These are phyloP conservation scores for Pseudozyma thailandica DNA, from an alignment of 1,284 basidiomycete genomes.

Conservation along the genomic window DNA sequence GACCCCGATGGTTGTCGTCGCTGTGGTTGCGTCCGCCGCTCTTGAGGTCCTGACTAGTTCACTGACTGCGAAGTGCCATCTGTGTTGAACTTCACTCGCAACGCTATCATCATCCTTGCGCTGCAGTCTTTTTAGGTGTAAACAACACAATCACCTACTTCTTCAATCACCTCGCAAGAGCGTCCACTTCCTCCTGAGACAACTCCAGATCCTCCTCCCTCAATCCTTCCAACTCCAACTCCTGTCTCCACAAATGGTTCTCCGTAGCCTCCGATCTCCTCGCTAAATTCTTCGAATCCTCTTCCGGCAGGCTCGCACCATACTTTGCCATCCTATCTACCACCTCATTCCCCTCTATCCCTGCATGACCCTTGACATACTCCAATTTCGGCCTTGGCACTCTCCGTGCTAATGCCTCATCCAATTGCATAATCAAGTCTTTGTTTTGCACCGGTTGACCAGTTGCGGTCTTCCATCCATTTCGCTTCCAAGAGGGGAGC, in stretches of 20 bases:
- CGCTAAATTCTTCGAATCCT: background rate
- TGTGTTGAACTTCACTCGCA: too few relatives aligned
- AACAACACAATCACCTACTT: too few relatives aligned
- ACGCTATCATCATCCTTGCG: too few relatives aligned
- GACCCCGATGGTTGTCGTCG: too few relatives aligned
- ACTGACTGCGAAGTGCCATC: too few relatives aligned
- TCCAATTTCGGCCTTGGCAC: slow-evolving; percentile 69
- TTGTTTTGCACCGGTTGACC: slow-evolving; percentile 76
- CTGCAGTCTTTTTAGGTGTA: too few relatives aligned
- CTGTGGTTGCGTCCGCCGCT: too few relatives aligned
- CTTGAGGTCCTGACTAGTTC: too few relatives aligned
- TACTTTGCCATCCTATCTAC: slow-evolving; percentile 72
- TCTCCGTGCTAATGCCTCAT: slow-evolving; percentile 37
- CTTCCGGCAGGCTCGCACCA: slow-evolving; percentile 29
- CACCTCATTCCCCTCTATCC: slow-evolving; percentile 79
- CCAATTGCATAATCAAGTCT: slow-evolving; percentile 74
- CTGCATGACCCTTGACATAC: slow-evolving; percentile 79
- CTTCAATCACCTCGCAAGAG: too few relatives aligned
- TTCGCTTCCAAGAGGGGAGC: slow-evolving; percentile 74
- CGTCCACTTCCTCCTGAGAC: background rate
- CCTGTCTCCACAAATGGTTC: background rate
- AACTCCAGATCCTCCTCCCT: background rate
- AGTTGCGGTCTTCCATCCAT: slow-evolving; percentile 71
- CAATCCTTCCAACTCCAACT: background rate
- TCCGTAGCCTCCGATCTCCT: slow-evolving; percentile 4